Evolutionary conservation across 345 rosid species (phyloP).

Genomic region (Zanthoxylum bungeanum): DNA sequence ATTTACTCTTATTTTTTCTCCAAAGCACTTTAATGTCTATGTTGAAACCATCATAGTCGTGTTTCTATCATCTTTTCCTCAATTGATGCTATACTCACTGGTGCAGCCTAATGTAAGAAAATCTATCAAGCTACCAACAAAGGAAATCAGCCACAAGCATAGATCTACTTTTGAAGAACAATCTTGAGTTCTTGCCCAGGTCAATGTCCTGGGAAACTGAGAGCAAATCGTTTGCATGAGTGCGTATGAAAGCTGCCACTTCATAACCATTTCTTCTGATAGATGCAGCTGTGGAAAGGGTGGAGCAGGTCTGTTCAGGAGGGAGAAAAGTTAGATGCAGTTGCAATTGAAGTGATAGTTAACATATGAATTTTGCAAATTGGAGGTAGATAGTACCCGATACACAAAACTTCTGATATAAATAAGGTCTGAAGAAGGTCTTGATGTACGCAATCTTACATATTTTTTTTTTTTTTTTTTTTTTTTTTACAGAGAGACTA

Average conservation of each 20-base stretch:
- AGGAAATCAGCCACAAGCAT: conserved; percentile 52
- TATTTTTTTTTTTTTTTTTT: no score
- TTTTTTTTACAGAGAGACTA: no score
- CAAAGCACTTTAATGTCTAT: no score
- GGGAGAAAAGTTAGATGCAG: background rate
- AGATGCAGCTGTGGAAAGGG: conserved; percentile 75
- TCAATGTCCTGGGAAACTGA: conserved; percentile 69
- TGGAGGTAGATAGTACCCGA: no score
- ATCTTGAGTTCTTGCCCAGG: conserved; percentile 62
- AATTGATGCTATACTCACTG: no score
- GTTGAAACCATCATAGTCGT: no score
- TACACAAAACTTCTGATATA: no score
- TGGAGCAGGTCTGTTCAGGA: conserved; percentile 76
- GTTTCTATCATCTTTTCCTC: no score
- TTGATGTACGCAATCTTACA: no score
- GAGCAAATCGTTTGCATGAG: conserved; percentile 55
- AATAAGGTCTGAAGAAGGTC: no score
- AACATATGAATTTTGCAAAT: background rate
- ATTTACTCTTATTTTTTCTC: no score
- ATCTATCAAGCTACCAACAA: conserved; percentile 69
- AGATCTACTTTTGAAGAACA: conserved; percentile 58
- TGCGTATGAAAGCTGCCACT: conserved; percentile 40
- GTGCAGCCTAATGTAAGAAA: conserved; percentile 67
- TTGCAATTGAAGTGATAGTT: background rate
- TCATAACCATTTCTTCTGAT: conserved; percentile 61